Base-by-base conservation (phyloP, 2,329 filamentous ascomycete species). In the Penicillium sp. region DNA sequence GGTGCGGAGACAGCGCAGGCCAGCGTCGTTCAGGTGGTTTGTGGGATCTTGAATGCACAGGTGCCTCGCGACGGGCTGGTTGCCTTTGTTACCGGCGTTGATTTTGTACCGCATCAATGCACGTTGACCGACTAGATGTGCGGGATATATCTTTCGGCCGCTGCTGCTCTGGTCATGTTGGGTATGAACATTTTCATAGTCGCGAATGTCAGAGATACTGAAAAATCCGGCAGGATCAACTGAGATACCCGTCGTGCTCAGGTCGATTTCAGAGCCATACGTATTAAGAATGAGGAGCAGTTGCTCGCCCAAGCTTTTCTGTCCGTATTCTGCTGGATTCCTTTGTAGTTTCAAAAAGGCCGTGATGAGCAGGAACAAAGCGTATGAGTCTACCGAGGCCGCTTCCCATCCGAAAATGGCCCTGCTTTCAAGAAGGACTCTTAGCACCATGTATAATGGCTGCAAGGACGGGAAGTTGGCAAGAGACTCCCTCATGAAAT, bases 41-140 rank as follows among this genome's bases (percentile, higher is more conserved):
- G 81, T 80, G 0, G 84, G 84, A 62, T 87, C 83, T 66, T 84
- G 82, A 14, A 87, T 71, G 58, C 74, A 81, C 50, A 86, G 71
- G 50, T 81, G 69, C 55, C 74, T 62, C 4, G 65, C 64, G 16
- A 59, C 57, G 18, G 57, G 53, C 0, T 47, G 16, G 46, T 73
- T 73, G n/a, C 64, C 59, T 43, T 60, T 66, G 5, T 71, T 12
- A 61, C 71, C 60, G 66, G 74, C 62, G 40, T 62, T 64, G 57
- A 63, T 59, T 58, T 71, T 71, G 21, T 64, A 61, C 33, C 64
- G 69, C 12, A 71, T 66, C 23, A 78, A 73, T 16, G 68, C 66
- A 47, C 71, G 71, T 56, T 77, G 75, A 7, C 73, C 74, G 49
- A 70, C 68, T 8, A 71, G 55, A 46, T 71, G 63, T 24, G 65